These are phyloP conservation scores for Phyllosticta capitalensis DNA, from an alignment of 2,329 filamentous ascomycete species.

Conservation along the genomic window DNA sequence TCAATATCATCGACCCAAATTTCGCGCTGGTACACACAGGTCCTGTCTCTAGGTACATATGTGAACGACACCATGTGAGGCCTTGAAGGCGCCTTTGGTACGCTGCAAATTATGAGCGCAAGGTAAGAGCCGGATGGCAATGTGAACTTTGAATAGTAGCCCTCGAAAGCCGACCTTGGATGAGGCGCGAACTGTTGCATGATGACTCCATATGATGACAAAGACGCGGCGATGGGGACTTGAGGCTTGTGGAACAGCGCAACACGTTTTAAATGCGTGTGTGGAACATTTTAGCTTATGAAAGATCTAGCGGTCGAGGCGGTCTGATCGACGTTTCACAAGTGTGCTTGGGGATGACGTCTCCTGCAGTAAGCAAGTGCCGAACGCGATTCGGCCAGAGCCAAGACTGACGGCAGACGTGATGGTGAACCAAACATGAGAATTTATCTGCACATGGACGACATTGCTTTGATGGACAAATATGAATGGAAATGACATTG, in stretches of 20 bases:
- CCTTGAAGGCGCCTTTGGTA: constrained; percentile 30
- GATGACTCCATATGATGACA: not conserved
- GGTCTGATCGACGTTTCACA: not conserved
- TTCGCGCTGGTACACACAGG: constrained; percentile 14
- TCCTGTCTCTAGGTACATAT: constrained; percentile 32
- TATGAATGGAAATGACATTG: not conserved
- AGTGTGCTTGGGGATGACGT: not conserved
- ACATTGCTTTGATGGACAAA: no score
- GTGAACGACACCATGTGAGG: constrained; percentile 41
- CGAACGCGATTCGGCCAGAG: not conserved
- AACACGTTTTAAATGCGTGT: not conserved
- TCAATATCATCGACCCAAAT: not conserved
- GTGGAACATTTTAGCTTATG: not conserved
- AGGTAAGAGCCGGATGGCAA: constrained; percentile 38
- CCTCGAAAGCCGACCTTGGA: constrained; percentile 35
- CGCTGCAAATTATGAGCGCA: constrained; percentile 38
- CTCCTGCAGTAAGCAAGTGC: not conserved
- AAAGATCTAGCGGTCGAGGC: no score
- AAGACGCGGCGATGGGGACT: not conserved
- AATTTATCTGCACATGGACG: not conserved
- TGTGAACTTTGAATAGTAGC: constrained; percentile 42
- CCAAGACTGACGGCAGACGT: not conserved
- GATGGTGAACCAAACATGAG: not conserved
- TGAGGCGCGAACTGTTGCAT: constrained; percentile 39
- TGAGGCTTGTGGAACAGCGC: not conserved